A percentile compares a stretch with the other conserved stretches of the same genome.
These are phyloP conservation scores for Hypsizygus ulmarius DNA, from an alignment of 1,284 basidiomycete genomes.

Conservation along the genomic window DNA sequence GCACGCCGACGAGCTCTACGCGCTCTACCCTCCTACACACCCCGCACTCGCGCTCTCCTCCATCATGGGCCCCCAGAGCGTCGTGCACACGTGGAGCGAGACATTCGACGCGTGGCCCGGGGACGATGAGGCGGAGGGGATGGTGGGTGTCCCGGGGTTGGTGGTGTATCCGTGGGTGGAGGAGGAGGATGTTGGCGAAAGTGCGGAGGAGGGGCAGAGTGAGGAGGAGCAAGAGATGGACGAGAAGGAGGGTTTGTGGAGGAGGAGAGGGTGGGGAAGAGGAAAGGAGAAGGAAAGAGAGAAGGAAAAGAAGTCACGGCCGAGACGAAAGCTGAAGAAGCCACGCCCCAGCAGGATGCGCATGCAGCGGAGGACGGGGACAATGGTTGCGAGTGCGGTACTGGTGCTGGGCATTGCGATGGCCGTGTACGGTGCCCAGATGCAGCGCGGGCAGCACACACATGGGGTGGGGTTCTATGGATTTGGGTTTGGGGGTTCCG, in stretches of 20 bases:
- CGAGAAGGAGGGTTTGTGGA: slow-evolving; percentile 26
- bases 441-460: slow-evolving; percentile 11
- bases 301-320: slow-evolving; percentile 22
- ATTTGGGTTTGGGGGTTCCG: slow-evolving; percentile 5
- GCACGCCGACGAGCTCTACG: slow-evolving; percentile 37
- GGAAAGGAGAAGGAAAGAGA: slow-evolving; percentile 20
- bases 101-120: slow-evolving; percentile 35
- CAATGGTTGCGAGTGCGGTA: slow-evolving; percentile 60
- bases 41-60: slow-evolving; percentile 45
- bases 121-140: slow-evolving; percentile 60
- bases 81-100: slow-evolving; percentile 59
- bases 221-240: slow-evolving; percentile 19
- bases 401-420: slow-evolving; percentile 66
- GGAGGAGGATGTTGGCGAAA: slow-evolving; percentile 29
- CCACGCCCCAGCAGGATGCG: slow-evolving; percentile 30
- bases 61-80: slow-evolving; percentile 70
- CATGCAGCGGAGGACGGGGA: slow-evolving; percentile 27
- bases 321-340: slow-evolving; percentile 16
- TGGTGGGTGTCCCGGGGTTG: slow-evolving; percentile 53
- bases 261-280: slow-evolving; percentile 18
- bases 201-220: slow-evolving; percentile 18
- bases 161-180: slow-evolving; percentile 53
- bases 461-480: slow-evolving; percentile 12
- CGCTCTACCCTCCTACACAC: slow-evolving; percentile 35
- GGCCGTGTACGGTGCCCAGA: slow-evolving; percentile 52